phyloP scores from a whole-genome alignment of 768 basidiomycete species.

The Russula sp. region DNA sequence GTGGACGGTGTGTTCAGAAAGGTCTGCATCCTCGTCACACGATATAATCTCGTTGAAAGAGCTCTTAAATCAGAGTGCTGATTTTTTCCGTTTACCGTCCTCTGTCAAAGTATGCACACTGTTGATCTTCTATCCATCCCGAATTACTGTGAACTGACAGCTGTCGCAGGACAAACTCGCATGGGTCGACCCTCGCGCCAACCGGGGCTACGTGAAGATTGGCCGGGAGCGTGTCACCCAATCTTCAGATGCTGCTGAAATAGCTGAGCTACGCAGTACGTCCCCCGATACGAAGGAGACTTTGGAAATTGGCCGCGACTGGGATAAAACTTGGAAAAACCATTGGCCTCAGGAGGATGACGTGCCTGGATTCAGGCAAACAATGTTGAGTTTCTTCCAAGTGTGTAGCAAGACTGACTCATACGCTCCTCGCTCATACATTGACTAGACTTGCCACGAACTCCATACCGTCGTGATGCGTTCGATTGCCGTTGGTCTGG shows the following conservation, averaged over 20 bases:
- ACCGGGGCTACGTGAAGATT: constrained; percentile 76
- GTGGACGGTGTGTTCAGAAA: constrained; percentile 59
- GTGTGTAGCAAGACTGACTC: constrained; percentile 29
- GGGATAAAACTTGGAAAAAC: constrained; percentile 73
- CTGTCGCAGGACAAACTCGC: constrained; percentile 48
- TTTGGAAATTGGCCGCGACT: constrained; percentile 87
- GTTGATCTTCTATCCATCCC: background rate
- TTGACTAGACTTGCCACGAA: constrained; percentile 58
- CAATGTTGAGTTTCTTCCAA: constrained; percentile 73
- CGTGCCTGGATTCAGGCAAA: constrained; percentile 60
- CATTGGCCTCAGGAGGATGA: constrained; percentile 66
- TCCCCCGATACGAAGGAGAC: constrained; percentile 81
- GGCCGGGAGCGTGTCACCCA: constrained; percentile 82
- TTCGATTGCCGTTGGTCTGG: constrained; percentile 77
- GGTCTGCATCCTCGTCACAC: constrained; percentile 35
- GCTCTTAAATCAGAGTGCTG: constrained; percentile 51
- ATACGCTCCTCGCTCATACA: background rate
- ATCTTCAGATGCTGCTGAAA: constrained; percentile 62
- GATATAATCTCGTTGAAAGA: background rate
- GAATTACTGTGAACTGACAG: background rate
- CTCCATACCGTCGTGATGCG: constrained; percentile 75
- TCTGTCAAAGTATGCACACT: constrained; percentile 47
- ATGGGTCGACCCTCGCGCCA: constrained; percentile 83
- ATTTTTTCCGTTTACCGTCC: constrained; percentile 64
- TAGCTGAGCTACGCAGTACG: constrained; percentile 62